phyloP scores from a whole-genome alignment of 208 protist species.

The Wallacemonas rigidus region DNA sequence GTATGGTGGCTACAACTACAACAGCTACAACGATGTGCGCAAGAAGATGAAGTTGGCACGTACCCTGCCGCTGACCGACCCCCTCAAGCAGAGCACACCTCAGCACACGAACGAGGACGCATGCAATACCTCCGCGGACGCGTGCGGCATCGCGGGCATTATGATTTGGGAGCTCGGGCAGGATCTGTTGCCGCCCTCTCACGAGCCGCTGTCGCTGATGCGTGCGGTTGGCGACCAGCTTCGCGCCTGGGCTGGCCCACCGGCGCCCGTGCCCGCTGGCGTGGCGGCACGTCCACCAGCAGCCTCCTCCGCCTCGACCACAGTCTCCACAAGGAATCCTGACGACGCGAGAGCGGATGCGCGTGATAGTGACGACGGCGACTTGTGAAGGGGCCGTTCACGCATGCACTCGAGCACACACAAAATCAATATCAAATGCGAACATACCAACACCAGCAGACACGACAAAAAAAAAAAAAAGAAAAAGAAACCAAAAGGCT shows the following conservation, averaged over 20 bases:
- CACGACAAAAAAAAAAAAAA: not conserved
- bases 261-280: not conserved
- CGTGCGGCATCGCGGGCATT: constrained; percentile 40
- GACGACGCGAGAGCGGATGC: not conserved
- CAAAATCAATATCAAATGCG: not conserved
- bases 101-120: not conserved
- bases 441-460: not conserved
- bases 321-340: too few relatives aligned
- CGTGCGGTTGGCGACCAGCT: constrained; percentile 52
- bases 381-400: constrained; percentile 14
- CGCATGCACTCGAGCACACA: not conserved
- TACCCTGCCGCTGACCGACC: not conserved
- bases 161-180: constrained; percentile 86
- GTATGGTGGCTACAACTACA: constrained; percentile 45
- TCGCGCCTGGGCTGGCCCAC: constrained; percentile 25
- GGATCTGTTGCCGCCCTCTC: constrained; percentile 43
- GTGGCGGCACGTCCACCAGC: not conserved
- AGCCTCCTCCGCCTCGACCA: too few relatives aligned
- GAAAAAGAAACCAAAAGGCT: not conserved
- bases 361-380: constrained; percentile 7
- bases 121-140: not conserved
- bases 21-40: constrained; percentile 41
- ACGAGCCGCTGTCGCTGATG: constrained; percentile 54
- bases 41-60: constrained; percentile 59
- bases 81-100: not conserved